Evolutionary conservation across 1,139 yeast genomes (phyloP).

Genomic region (Sugiyamaella sp.): DNA sequence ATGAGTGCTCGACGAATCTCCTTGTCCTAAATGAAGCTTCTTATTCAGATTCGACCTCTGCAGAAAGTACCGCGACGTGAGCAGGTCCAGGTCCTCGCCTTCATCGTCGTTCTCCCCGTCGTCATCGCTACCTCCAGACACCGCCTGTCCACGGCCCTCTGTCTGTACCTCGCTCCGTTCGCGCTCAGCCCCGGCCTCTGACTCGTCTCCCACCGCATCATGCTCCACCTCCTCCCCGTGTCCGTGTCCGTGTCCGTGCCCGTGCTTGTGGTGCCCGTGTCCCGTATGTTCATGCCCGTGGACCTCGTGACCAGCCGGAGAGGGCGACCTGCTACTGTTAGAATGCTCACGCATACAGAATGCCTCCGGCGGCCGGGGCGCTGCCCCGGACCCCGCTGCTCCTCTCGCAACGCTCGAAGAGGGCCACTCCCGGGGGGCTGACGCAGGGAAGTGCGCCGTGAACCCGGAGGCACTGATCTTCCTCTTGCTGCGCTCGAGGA

Average conservation of each 20-base stretch:
- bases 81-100: constrained; percentile 11
- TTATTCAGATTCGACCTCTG: constrained; percentile 18
- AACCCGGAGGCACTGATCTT: no score
- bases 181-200: not conserved
- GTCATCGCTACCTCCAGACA: not conserved
- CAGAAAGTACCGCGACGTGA: constrained; percentile 20
- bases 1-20: constrained; percentile 14
- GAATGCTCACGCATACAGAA: not conserved
- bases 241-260: constrained; percentile 1
- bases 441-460: no score
- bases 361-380: not conserved
- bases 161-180: not conserved
- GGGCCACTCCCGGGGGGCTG: no score
- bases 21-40: constrained; percentile 17
- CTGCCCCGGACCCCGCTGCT: not conserved
- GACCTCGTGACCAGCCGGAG: constrained; percentile 5
- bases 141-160: not conserved
- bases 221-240: not conserved
- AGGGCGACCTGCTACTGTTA: constrained; percentile 9
- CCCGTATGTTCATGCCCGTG: constrained; percentile 3
- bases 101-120: not conserved
- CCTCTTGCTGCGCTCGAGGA: no score
- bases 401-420: not conserved
- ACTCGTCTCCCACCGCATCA: no score
- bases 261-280: not conserved